Evolutionary conservation across 805 yeast genomes (phyloP).

Genomic region (Lachancea sp.): DNA sequence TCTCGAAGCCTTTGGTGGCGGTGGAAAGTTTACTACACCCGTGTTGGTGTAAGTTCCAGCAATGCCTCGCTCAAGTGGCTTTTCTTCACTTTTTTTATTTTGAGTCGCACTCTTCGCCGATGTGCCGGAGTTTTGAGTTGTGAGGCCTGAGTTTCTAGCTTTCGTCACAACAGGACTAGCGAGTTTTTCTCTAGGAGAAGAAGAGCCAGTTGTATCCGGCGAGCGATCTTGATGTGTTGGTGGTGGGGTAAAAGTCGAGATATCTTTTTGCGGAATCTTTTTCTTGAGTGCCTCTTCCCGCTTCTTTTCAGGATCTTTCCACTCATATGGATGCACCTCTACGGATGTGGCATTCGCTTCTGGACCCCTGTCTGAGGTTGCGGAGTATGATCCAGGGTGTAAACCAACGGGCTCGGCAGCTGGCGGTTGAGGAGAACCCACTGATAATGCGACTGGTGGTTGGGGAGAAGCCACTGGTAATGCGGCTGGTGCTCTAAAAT

Average conservation of each 20-base stretch:
- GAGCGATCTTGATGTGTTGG: constrained; percentile 27
- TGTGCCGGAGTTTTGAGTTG: not conserved
- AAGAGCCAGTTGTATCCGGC: not conserved
- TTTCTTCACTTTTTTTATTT: not conserved
- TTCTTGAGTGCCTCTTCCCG: constrained; percentile 8
- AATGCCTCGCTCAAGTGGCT: not conserved
- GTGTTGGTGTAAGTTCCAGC: constrained; percentile 11
- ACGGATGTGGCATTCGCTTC: not conserved
- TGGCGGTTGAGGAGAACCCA: not conserved
- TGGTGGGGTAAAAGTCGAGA: constrained; percentile 24
- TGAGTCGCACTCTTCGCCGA: not conserved
- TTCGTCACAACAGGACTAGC: not conserved
- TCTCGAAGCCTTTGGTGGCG: constrained; percentile 5
- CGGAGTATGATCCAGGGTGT: not conserved
- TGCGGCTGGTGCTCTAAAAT: constrained; percentile 5
- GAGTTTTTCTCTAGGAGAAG: not conserved
- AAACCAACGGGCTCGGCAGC: not conserved
- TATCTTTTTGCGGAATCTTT: constrained; percentile 13
- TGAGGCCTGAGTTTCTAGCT: not conserved
- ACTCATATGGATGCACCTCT: constrained; percentile 18
- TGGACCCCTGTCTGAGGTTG: not conserved
- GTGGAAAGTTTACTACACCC: constrained; percentile 21
- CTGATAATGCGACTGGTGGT: not conserved
- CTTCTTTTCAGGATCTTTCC: constrained; percentile 11
- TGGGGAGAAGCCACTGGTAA: not conserved